Percentiles rank a stretch among this genome's conserved stretches.
These are phyloP conservation scores for Cylindrodendrum hubeiense DNA, from an alignment of 2,329 filamentous ascomycete genomes.

Conservation along the genomic window DNA sequence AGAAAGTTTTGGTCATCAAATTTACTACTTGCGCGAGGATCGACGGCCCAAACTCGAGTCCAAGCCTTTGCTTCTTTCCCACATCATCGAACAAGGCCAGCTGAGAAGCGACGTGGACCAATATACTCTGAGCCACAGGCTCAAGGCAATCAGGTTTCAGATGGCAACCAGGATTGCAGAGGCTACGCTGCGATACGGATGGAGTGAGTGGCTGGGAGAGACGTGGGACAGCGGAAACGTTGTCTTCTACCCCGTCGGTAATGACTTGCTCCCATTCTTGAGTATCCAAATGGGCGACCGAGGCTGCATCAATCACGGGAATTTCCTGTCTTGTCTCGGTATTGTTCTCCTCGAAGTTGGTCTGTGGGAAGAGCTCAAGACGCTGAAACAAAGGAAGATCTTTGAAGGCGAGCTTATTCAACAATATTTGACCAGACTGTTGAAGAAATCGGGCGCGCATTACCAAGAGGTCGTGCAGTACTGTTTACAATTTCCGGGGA, in stretches of 20 bases:
- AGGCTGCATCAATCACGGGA: not conserved
- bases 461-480: slow-evolving; percentile 22
- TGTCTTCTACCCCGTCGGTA: slow-evolving; percentile 14
- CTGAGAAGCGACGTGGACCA: not conserved
- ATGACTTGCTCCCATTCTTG: slow-evolving; percentile 16
- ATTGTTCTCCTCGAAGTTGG: not conserved
- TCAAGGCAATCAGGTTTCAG: slow-evolving; percentile 5
- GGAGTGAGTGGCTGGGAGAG: slow-evolving; percentile 23
- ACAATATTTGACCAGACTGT: not conserved
- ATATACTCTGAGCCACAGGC: not conserved
- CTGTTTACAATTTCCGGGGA: slow-evolving; percentile 1
- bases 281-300: not conserved
- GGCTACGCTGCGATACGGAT: slow-evolving; percentile 21
- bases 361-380: not conserved
- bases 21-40: slow-evolving; percentile 13
- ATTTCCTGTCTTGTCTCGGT: not conserved
- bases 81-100: slow-evolving; percentile 11
- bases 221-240: slow-evolving; percentile 12
- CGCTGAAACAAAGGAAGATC: not conserved
- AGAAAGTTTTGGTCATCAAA: slow-evolving; percentile 4
- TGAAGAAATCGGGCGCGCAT: not conserved
- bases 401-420: not conserved
- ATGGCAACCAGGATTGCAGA: slow-evolving; percentile 18
- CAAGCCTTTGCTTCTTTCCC: slow-evolving; percentile 3
- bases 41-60: not conserved